phyloP scores from a whole-genome alignment of 2,329 filamentous ascomycete species.

The Aspergillus spinulosporus region DNA sequence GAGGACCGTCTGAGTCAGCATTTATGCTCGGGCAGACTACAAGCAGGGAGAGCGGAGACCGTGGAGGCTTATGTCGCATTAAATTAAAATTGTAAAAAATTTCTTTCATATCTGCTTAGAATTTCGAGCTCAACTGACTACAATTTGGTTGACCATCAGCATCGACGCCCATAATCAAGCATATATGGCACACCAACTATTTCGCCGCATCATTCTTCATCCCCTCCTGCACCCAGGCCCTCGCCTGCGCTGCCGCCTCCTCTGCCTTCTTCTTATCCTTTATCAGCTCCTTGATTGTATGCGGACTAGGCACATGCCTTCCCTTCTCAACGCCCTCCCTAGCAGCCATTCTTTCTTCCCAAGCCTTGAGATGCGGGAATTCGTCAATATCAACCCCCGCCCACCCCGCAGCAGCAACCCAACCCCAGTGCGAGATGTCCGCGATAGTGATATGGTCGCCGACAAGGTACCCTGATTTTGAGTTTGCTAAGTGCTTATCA shows the following conservation, averaged over 20 bases:
- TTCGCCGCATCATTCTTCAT: conserved; percentile 64
- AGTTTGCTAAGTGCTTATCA: conserved; percentile 64
- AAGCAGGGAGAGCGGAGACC: neutral
- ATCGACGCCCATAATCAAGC: neutral
- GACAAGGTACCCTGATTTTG: conserved; percentile 54
- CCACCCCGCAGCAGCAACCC: conserved; percentile 64
- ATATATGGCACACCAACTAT: conserved; percentile 16
- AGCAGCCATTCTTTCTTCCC: conserved; percentile 70
- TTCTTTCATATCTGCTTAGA: no score
- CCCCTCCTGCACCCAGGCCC: conserved; percentile 65
- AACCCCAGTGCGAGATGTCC: conserved; percentile 79
- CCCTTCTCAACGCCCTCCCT: conserved; percentile 75
- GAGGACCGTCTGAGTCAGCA: neutral
- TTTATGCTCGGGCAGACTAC: neutral
- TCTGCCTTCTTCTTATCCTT: conserved; percentile 60
- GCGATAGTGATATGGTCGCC: conserved; percentile 55
- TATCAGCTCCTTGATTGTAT: conserved; percentile 61
- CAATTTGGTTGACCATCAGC: neutral
- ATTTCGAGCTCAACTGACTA: neutral
- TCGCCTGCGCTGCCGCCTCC: conserved; percentile 53
- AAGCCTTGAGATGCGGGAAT: conserved; percentile 73
- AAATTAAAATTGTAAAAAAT: no score
- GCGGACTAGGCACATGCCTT: conserved; percentile 66
- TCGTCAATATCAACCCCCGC: conserved; percentile 68
- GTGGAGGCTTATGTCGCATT: no score